A percentile compares a stretch with the other conserved stretches of the same genome.
phyloP scores from a whole-genome alignment of 768 basidiomycete species.

The Amanita subjunquillea region DNA sequence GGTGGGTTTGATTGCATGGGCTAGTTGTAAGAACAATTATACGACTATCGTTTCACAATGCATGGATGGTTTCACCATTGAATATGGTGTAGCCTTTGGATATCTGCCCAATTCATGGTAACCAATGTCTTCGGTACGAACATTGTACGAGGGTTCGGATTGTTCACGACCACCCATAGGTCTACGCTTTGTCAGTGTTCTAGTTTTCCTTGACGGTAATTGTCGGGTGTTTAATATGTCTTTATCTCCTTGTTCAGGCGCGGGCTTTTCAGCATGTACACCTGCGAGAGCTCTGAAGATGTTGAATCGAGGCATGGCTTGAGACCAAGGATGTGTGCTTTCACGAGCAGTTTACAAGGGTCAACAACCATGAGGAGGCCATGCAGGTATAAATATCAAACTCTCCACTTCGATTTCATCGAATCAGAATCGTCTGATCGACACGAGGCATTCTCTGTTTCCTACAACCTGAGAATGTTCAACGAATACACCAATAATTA shows the following conservation, averaged over 20 bases:
- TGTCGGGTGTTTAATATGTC: background rate
- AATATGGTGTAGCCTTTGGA: background rate
- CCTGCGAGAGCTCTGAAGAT: constrained; percentile 14
- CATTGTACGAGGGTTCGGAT: constrained; percentile 1
- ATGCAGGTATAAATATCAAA: constrained; percentile 4
- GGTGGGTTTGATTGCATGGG: background rate
- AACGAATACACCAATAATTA: background rate
- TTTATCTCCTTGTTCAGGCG: background rate
- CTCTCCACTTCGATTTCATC: background rate
- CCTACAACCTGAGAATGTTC: no score
- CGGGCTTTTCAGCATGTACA: background rate
- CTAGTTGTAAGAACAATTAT: background rate
- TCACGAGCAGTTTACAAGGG: background rate
- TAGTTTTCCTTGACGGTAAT: background rate
- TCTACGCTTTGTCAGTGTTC: constrained; percentile 2
- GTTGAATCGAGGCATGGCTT: constrained; percentile 13
- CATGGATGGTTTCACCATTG: background rate
- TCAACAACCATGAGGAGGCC: constrained; percentile 5
- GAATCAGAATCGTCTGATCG: background rate
- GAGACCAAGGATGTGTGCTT: background rate
- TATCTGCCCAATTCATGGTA: constrained; percentile 3
- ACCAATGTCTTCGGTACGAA: constrained; percentile 1
- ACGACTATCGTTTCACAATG: background rate
- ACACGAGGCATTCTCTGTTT: background rate
- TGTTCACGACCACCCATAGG: background rate